A percentile compares a stretch with the other conserved stretches of the same genome.
These are phyloP conservation scores for Flueggea neowawraea DNA, from an alignment of 441 rosid species.

Conservation along the genomic window DNA sequence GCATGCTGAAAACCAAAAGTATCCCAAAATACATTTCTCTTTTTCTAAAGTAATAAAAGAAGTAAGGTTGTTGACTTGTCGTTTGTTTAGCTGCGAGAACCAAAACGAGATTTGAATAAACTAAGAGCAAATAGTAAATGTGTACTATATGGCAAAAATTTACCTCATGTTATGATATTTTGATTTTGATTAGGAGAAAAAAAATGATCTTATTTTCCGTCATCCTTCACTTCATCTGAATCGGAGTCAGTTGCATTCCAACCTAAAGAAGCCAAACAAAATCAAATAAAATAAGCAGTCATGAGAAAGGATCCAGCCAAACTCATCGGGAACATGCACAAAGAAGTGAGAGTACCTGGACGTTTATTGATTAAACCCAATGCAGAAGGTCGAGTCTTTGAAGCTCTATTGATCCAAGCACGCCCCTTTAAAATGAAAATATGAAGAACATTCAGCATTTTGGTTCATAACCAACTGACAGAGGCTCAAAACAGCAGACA, in stretches of 20 bases:
- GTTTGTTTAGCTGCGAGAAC: no score
- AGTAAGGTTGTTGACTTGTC: no score
- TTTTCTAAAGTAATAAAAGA: no score
- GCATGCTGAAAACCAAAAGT: no score
- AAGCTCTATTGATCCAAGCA: slow-evolving; percentile 73
- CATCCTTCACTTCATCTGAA: slow-evolving; percentile 42
- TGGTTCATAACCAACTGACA: no score
- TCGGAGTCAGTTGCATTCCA: slow-evolving; percentile 75
- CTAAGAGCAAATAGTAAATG: no score
- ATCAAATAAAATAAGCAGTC: background rate
- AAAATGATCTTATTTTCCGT: background rate
- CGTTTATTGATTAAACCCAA: slow-evolving; percentile 65
- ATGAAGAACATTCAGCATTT: slow-evolving; percentile 3
- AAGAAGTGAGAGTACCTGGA: slow-evolving; percentile 43
- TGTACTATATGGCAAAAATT: no score
- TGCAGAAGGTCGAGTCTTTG: slow-evolving; percentile 49
- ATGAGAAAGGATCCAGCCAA: background rate
- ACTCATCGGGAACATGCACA: background rate
- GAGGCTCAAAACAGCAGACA: no score
- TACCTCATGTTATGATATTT: no score
- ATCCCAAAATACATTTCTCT: no score
- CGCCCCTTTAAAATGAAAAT: slow-evolving; percentile 45
- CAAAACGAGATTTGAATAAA: no score
- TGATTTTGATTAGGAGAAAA: no score
- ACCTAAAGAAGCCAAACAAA: slow-evolving; percentile 30